Conservation (phyloP, 805 yeast genomes). For the Kodamaea neixiangensis region DNA sequence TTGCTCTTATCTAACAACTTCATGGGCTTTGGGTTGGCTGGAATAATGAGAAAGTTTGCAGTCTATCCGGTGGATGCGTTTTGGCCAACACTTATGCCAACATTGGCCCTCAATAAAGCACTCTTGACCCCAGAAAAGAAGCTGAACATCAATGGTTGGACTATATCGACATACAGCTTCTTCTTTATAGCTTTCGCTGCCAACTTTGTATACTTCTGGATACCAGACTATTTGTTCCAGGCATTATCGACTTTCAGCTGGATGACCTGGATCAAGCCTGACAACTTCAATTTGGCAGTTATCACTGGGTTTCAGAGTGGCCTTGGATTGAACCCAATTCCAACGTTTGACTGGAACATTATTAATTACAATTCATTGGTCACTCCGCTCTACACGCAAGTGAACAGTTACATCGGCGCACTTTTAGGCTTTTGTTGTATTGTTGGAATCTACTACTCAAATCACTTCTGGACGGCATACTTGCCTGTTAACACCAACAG, state of each 20-base stretch:
- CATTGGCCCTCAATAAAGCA: constrained; percentile 29
- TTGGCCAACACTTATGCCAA: constrained; percentile 49
- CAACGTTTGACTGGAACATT: constrained; percentile 32
- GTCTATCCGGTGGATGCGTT: constrained; percentile 53
- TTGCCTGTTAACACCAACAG: constrained; percentile 25
- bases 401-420: constrained; percentile 26
- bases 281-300: constrained; percentile 23
- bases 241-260: constrained; percentile 31
- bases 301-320: constrained; percentile 29
- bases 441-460: constrained; percentile 29
- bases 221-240: constrained; percentile 28
- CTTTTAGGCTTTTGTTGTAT: constrained; percentile 25
- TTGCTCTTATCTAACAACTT: constrained; percentile 26
- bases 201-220: constrained; percentile 31
- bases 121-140: constrained; percentile 26
- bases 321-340: constrained; percentile 32
- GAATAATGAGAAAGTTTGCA: constrained; percentile 32
- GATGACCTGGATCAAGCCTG: constrained; percentile 33
- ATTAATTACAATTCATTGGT: constrained; percentile 17
- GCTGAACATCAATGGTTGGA: constrained; percentile 35
- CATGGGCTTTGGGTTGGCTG: constrained; percentile 34
- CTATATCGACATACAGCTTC: constrained; percentile 26
- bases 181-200: constrained; percentile 16
- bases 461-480: constrained; percentile 31
- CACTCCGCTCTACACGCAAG: constrained; percentile 26